phyloP scores from a whole-genome alignment of 2,329 filamentous ascomycete species.

The Ophiostoma sp. region DNA sequence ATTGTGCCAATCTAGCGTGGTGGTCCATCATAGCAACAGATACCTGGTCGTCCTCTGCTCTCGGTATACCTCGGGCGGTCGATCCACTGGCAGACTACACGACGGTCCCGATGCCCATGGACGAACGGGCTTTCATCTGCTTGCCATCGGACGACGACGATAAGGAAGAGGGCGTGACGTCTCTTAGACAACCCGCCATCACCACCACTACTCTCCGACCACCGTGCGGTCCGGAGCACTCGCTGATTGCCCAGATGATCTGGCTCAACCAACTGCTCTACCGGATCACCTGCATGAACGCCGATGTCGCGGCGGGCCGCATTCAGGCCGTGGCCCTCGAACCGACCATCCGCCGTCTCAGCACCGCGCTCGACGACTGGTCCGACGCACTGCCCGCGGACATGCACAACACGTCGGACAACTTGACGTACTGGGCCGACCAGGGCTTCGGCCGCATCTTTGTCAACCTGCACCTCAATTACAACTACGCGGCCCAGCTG shows the following conservation, averaged over 20 bases:
- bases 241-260: conserved; percentile 13
- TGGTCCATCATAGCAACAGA: conserved; percentile 15
- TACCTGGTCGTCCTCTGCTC: conserved; percentile 10
- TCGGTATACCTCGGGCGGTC: background rate
- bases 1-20: conserved; percentile 1
- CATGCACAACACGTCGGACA: conserved; percentile 6
- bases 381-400: background rate
- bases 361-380: background rate
- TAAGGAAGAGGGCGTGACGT: background rate
- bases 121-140: background rate
- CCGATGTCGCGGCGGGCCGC: background rate
- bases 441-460: conserved; percentile 2
- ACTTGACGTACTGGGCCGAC: background rate
- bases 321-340: background rate
- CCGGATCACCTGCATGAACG: background rate
- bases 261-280: conserved; percentile 6
- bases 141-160: background rate
- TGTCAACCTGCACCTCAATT: conserved; percentile 15
- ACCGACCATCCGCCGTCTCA: background rate
- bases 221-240: background rate
- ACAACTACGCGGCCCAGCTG: conserved; percentile 1
- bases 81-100: background rate
- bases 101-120: background rate
- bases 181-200: background rate
- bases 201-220: background rate